Conservation (phyloP, 441 rosid genomes). For the California macrophylla region DNA sequence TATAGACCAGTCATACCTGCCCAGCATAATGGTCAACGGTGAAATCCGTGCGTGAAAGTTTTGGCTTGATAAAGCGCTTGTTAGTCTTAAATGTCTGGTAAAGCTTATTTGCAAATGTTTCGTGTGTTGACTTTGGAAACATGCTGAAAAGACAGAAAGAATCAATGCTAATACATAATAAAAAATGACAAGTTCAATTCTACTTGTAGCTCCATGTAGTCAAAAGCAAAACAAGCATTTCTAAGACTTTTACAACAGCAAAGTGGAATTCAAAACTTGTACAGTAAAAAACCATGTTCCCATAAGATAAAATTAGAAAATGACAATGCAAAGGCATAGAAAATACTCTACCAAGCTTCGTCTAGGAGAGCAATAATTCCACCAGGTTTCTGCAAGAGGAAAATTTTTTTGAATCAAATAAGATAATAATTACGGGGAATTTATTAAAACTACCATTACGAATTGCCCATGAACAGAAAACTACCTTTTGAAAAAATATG, state of each 20-base stretch:
- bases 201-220: not conserved
- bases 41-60: constrained; percentile 52
- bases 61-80: constrained; percentile 61
- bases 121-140: constrained; percentile 68
- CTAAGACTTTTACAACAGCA: not conserved
- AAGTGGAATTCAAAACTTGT: not conserved
- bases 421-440: too few species aligned
- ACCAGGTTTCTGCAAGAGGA: constrained; percentile 54
- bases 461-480: too few species aligned
- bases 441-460: too few species aligned
- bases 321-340: not conserved
- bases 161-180: not conserved
- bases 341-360: constrained; percentile 53
- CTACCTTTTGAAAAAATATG: too few species aligned
- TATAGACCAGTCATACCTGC: constrained; percentile 32
- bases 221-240: not conserved
- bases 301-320: not conserved
- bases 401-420: too few species aligned
- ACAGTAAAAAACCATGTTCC: not conserved
- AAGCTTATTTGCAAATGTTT: constrained; percentile 62
- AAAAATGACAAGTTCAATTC: not conserved
- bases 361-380: constrained; percentile 71
- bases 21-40: constrained; percentile 67
- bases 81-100: constrained; percentile 56
- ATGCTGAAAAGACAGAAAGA: constrained; percentile 35